phyloP scores from a whole-genome alignment of 257 asterid genomes.

The Misopates orontium region DNA sequence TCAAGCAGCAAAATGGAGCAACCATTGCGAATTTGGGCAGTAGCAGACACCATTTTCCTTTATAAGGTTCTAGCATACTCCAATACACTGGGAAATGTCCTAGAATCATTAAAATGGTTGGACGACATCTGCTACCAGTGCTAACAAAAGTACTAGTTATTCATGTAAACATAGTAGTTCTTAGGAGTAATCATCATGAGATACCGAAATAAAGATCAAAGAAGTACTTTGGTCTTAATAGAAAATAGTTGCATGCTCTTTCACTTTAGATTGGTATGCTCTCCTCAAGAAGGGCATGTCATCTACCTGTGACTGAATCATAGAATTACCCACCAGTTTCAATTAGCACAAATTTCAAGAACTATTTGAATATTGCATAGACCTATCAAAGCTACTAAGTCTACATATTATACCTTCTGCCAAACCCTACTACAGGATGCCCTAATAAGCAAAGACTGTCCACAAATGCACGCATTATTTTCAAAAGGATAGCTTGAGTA shows the following conservation, averaged over 20 bases:
- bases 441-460: neutral
- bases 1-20: slow-evolving; percentile 12
- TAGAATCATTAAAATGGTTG: neutral
- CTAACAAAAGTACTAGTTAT: neutral
- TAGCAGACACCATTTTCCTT: neutral
- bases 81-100: neutral
- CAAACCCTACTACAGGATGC: neutral
- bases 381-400: slow-evolving; percentile 3
- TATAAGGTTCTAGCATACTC: slow-evolving; percentile 12
- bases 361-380: neutral
- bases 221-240: neutral
- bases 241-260: neutral
- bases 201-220: slow-evolving; percentile 3
- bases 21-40: neutral
- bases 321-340: slow-evolving; percentile 10
- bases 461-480: neutral
- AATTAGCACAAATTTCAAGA: slow-evolving; percentile 3
- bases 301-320: slow-evolving; percentile 11
- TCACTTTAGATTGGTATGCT: neutral
- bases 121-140: slow-evolving; percentile 15
- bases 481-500: neutral
- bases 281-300: neutral
- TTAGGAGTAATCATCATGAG: neutral
- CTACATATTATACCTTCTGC: neutral
- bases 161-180: neutral